Conservation (phyloP, 1,284 basidiomycete species). For the Leccinum colubrinum region DNA sequence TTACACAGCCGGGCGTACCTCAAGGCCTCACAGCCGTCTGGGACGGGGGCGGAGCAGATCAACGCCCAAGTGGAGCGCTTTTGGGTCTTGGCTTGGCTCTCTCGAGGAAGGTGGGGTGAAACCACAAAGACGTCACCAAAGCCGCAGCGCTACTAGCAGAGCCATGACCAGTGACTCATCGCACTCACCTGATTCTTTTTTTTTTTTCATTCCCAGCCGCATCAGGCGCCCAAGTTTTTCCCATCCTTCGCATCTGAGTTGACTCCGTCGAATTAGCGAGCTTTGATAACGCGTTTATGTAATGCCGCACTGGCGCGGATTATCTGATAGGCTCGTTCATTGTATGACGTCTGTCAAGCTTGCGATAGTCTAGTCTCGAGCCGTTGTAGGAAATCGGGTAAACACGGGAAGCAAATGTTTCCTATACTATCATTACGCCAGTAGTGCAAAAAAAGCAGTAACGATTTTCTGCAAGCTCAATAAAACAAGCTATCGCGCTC, state of each 20-base stretch:
- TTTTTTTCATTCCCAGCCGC: not conserved
- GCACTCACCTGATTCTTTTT: not conserved
- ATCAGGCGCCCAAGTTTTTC: not conserved
- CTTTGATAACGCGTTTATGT: not conserved
- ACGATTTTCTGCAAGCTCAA: too few relatives aligned
- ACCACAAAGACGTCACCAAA: not conserved
- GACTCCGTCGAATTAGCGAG: not conserved
- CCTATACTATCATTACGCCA: too few relatives aligned
- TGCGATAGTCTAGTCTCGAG: too few relatives aligned
- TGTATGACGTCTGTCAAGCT: too few relatives aligned
- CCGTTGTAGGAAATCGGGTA: too few relatives aligned
- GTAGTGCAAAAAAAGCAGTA: too few relatives aligned
- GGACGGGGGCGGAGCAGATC: not conserved
- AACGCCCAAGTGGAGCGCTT: conserved; percentile 1
- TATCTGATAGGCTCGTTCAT: too few relatives aligned
- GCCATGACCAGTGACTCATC: not conserved
- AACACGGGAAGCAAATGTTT: too few relatives aligned
- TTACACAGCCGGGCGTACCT: conserved; percentile 24
- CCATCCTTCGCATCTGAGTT: not conserved
- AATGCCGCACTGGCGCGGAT: not conserved
- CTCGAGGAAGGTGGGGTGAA: not conserved
- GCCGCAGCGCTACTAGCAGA: not conserved
- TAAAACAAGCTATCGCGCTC: too few relatives aligned
- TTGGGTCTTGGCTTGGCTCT: not conserved
- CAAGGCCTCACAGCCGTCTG: conserved; percentile 16